Conservation (phyloP, 208 protist genomes). For the Crithidia acanthocephali region DNA sequence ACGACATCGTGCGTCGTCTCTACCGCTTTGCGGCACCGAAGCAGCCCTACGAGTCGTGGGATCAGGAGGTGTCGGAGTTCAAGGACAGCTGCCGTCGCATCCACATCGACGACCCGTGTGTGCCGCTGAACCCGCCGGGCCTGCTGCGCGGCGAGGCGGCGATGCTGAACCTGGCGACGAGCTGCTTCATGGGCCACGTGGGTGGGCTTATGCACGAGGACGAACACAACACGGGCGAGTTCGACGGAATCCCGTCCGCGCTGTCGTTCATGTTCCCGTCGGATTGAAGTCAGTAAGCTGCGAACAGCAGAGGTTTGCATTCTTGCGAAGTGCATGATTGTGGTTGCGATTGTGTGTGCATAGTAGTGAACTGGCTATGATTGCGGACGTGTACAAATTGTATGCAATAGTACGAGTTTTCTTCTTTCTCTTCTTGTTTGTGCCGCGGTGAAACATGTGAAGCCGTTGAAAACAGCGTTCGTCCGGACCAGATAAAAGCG, state of each 20-base stretch:
- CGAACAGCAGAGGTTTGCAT: too few relatives aligned
- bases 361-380: background rate
- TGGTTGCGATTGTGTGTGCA: too few relatives aligned
- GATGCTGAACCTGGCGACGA: constrained; percentile 57
- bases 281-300: constrained; percentile 11
- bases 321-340: too few relatives aligned
- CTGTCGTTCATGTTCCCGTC: constrained; percentile 49
- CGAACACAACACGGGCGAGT: constrained; percentile 25
- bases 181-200: constrained; percentile 47
- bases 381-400: too few relatives aligned
- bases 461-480: background rate
- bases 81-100: constrained; percentile 78
- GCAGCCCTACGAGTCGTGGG: constrained; percentile 57
- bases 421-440: background rate
- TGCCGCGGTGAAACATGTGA: background rate
- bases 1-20: constrained; percentile 58
- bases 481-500: too few relatives aligned
- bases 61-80: constrained; percentile 71
- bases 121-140: constrained; percentile 32
- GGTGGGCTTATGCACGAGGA: constrained; percentile 22
- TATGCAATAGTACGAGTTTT: background rate
- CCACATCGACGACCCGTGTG: constrained; percentile 36
- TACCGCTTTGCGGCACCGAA: constrained; percentile 56
- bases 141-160: constrained; percentile 28
- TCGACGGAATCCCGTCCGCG: constrained; percentile 32